Percentiles rank a stretch among this genome's conserved stretches.
Conservation (phyloP, 306 rosid species). For the Styphnolobium japonicum region DNA sequence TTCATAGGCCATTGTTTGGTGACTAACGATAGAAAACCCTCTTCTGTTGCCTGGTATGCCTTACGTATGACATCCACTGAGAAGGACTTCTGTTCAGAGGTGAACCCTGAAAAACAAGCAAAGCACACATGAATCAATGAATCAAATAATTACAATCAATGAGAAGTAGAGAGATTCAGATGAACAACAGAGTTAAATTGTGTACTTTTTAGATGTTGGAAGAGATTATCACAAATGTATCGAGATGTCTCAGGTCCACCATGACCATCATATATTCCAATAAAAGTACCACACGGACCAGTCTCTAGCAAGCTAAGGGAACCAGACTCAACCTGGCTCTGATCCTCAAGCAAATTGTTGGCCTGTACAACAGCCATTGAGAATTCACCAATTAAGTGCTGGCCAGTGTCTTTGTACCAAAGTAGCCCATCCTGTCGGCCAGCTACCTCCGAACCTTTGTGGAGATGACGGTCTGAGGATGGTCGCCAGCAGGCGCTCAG, state of each 20-base stretch:
- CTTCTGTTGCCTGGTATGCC: conserved; percentile 72
- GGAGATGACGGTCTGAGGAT: conserved; percentile 34
- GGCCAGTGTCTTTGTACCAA: conserved; percentile 71
- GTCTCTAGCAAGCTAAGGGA: conserved; percentile 53
- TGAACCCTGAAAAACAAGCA: conserved; percentile 42
- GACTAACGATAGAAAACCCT: conserved; percentile 59
- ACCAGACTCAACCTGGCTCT: conserved; percentile 70
- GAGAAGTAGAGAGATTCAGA: background rate
- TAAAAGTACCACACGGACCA: conserved; percentile 60
- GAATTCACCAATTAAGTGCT: conserved; percentile 59
- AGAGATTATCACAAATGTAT: conserved; percentile 51
- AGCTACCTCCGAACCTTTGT: conserved; percentile 40
- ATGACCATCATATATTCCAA: conserved; percentile 67
- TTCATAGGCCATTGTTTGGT: conserved; percentile 56
- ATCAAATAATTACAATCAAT: background rate
- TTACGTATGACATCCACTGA: conserved; percentile 60
- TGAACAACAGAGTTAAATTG: background rate
- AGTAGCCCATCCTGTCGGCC: conserved; percentile 66
- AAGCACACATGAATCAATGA: background rate
- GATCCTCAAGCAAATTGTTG: conserved; percentile 72
- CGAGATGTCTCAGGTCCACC: conserved; percentile 76
- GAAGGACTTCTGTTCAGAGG: conserved; percentile 59
- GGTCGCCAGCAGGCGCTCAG: conserved; percentile 69
- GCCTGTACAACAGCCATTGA: conserved; percentile 77
- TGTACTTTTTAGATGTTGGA: conserved; percentile 60